Evolutionary conservation across 331 rosid genomes (phyloP).

Genomic region (Erythrophleum ivorense): DNA sequence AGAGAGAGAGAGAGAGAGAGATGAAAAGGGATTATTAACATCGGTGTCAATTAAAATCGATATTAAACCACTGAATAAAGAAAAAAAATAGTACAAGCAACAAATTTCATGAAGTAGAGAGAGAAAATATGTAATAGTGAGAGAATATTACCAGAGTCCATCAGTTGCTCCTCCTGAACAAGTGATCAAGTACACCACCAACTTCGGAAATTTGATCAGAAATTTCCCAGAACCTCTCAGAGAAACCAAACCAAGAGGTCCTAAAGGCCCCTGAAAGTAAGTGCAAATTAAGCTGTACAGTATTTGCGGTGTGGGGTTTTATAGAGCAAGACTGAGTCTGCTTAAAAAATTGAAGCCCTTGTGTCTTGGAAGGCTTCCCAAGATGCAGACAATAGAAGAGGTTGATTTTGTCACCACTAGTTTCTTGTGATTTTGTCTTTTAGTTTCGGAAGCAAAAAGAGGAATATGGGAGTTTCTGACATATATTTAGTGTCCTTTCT

Average conservation of each 20-base stretch:
- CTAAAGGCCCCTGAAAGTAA: conserved; percentile 8
- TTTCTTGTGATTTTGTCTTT: conserved; percentile 43
- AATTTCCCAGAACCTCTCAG: conserved; percentile 9
- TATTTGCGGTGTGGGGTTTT: conserved; percentile 38
- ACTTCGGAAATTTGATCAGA: not conserved
- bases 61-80: not conserved
- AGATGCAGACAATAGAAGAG: conserved; percentile 54
- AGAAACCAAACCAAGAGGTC: conserved; percentile 27
- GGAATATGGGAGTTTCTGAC: conserved; percentile 48
- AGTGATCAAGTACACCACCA: conserved; percentile 14
- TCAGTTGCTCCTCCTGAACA: conserved; percentile 17
- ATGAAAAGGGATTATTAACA: not conserved
- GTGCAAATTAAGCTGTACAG: conserved; percentile 37
- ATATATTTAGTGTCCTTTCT: conserved; percentile 29
- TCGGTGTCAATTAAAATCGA: not conserved
- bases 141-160: conserved; percentile 58
- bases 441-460: conserved; percentile 31
- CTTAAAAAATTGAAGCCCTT: conserved; percentile 19
- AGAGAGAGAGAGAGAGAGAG: not conserved
- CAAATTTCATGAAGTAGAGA: not conserved
- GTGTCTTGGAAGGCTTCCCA: conserved; percentile 44
- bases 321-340: conserved; percentile 29
- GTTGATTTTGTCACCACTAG: conserved; percentile 67
- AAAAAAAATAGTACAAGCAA: no score
- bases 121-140: not conserved